Percentiles rank a stretch among this genome's conserved stretches.
Conservation (phyloP, 495 filamentous ascomycete genomes). For the Parachaetomium inaequale region DNA sequence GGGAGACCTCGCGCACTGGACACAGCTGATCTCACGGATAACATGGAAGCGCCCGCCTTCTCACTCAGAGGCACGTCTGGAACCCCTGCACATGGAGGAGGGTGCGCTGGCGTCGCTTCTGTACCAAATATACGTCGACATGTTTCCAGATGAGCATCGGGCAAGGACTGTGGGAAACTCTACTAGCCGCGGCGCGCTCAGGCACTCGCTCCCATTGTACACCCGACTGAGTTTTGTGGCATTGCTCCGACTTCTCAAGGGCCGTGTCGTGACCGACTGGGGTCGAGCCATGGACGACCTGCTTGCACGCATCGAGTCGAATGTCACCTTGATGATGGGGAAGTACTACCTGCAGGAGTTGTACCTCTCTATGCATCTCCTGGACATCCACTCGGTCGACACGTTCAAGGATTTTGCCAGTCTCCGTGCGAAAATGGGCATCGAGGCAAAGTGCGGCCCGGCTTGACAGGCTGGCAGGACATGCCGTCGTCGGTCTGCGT, state of each 20-base stretch:
- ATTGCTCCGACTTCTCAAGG: background rate
- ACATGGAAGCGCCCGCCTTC: conserved; percentile 14
- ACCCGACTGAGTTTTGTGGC: conserved; percentile 3
- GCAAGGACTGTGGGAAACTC: background rate
- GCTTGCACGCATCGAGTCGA: background rate
- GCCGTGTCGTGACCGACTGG: conserved; percentile 8
- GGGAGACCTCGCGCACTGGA: conserved; percentile 25
- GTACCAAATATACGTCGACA: conserved; percentile 2
- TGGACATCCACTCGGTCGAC: background rate
- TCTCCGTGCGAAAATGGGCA: background rate
- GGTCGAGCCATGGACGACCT: background rate
- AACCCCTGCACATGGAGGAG: background rate
- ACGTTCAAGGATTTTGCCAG: background rate
- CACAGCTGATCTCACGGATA: conserved; percentile 26
- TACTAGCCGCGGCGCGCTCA: background rate
- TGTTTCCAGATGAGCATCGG: background rate
- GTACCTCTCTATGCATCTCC: background rate
- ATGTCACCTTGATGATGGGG: background rate
- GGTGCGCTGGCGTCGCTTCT: background rate
- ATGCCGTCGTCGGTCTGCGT: conserved; percentile 39
- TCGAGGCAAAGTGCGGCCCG: background rate
- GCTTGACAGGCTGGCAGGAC: conserved; percentile 24
- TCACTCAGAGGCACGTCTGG: conserved; percentile 14
- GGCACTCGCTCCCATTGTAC: background rate
- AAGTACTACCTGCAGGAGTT: conserved; percentile 4